Conservation (phyloP, 78 protist species). For the Dictyostelium intermedium region DNA sequence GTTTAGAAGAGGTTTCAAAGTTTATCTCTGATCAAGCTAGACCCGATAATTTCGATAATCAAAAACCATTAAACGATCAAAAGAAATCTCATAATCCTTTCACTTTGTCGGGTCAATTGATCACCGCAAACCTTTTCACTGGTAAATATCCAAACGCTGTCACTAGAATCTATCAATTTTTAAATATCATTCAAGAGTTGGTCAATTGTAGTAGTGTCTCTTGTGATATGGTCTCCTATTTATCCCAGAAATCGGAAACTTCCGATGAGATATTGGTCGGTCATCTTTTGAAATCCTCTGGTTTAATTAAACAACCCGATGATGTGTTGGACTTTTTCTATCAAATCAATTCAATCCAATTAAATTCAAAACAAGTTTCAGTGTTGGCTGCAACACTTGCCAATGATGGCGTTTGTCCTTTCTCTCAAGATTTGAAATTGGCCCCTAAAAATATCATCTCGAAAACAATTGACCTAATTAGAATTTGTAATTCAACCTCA, state of each 20-base stretch:
- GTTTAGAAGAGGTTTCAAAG: constrained; percentile 35
- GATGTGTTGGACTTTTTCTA: constrained; percentile 54
- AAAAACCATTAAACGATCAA: constrained; percentile 27
- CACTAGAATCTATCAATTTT: constrained; percentile 23
- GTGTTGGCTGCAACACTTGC: constrained; percentile 49
- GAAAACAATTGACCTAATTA: not conserved
- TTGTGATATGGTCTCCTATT: constrained; percentile 64
- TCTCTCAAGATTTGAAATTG: not conserved
- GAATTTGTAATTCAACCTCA: not conserved
- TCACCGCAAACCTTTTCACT: constrained; percentile 1
- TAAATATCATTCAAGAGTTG: constrained; percentile 8
- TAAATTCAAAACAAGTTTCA: constrained; percentile 35
- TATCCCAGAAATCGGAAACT: constrained; percentile 51
- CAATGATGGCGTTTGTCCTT: constrained; percentile 30
- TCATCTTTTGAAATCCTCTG: constrained; percentile 19
- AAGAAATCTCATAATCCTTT: constrained; percentile 56
- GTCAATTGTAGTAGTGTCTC: constrained; percentile 8
- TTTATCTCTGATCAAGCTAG: not conserved
- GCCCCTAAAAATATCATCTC: not conserved
- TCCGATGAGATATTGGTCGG: constrained; percentile 64
- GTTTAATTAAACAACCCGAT: constrained; percentile 39
- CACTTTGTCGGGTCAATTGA: constrained; percentile 11
- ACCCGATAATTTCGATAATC: not conserved
- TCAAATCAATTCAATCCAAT: constrained; percentile 58
- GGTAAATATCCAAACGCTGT: constrained; percentile 15